phyloP scores from a whole-genome alignment of 306 rosid genomes.

The Prunus dulcis region DNA sequence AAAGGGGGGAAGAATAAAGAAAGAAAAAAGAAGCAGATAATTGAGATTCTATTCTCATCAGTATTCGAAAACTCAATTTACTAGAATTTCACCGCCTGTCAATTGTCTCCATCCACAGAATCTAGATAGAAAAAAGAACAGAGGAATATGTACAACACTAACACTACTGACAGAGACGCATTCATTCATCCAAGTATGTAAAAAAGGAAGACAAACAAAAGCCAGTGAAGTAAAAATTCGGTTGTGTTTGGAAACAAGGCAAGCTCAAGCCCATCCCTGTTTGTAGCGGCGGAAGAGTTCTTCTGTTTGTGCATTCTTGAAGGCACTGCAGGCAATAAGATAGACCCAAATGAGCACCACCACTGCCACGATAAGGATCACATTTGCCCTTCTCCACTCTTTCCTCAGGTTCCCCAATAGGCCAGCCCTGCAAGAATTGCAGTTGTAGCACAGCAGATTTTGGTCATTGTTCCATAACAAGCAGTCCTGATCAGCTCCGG shows the following conservation, averaged over 20 bases:
- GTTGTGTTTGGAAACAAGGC: constrained; percentile 9
- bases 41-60: constrained; percentile 20
- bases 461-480: constrained; percentile 84
- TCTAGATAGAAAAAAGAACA: neutral
- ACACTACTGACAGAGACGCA: neutral
- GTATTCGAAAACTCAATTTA: neutral
- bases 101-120: neutral
- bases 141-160: constrained; percentile 15
- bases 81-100: neutral
- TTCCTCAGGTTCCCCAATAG: constrained; percentile 72
- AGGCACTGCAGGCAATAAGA: constrained; percentile 85
- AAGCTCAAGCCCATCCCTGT: constrained; percentile 53
- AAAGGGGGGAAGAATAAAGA: neutral
- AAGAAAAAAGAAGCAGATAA: constrained; percentile 6
- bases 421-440: constrained; percentile 92
- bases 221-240: neutral
- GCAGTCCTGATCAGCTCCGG: constrained; percentile 75
- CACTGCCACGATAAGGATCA: constrained; percentile 70
- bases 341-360: constrained; percentile 76
- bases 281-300: constrained; percentile 79
- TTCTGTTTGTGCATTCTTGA: constrained; percentile 85
- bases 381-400: constrained; percentile 87
- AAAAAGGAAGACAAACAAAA: neutral
- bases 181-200: neutral
- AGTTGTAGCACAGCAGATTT: constrained; percentile 71